Evolutionary conservation across 805 yeast genomes (phyloP).

Genomic region (Yamadazyma olivae): DNA sequence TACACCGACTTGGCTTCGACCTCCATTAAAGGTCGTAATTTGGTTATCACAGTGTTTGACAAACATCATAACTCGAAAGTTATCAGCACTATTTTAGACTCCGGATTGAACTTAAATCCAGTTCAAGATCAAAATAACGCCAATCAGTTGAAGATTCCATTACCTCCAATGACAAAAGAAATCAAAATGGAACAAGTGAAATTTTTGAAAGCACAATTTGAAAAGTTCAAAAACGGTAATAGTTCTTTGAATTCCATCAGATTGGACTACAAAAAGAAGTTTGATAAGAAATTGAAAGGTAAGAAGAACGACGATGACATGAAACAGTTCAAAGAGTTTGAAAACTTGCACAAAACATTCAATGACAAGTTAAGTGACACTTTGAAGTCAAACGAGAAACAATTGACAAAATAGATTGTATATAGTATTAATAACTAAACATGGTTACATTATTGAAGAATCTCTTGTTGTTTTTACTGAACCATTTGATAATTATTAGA

Average conservation of each 20-base stretch:
- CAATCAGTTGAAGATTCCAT: conserved; percentile 62
- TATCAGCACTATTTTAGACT: conserved; percentile 64
- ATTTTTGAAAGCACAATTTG: conserved; percentile 63
- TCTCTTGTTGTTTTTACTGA: conserved; percentile 64
- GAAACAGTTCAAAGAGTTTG: conserved; percentile 56
- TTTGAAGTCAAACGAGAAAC: conserved; percentile 54
- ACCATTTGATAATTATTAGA: conserved; percentile 69
- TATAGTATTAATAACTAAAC: conserved; percentile 9
- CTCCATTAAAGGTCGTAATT: conserved; percentile 62
- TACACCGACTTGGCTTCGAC: conserved; percentile 72
- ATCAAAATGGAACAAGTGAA: conserved; percentile 55
- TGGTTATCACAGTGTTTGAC: conserved; percentile 83
- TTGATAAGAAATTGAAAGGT: conserved; percentile 51
- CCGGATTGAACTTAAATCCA: conserved; percentile 75
- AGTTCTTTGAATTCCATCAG: conserved; percentile 45
- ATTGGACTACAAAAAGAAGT: conserved; percentile 54
- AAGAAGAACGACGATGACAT: conserved; percentile 55
- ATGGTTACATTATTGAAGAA: conserved; percentile 58
- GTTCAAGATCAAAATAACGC: conserved; percentile 70
- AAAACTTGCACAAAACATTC: conserved; percentile 66
- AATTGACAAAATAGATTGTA: conserved; percentile 29
- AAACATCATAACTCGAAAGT: conserved; percentile 70
- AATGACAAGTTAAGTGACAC: conserved; percentile 53
- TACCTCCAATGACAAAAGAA: conserved; percentile 75
- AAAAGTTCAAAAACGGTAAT: conserved; percentile 53